Evolutionary conservation across 2,329 filamentous ascomycete species (phyloP), one percentile per base, ranked within the genome.

Genomic region (Cladophialophora psammophila): DNA sequence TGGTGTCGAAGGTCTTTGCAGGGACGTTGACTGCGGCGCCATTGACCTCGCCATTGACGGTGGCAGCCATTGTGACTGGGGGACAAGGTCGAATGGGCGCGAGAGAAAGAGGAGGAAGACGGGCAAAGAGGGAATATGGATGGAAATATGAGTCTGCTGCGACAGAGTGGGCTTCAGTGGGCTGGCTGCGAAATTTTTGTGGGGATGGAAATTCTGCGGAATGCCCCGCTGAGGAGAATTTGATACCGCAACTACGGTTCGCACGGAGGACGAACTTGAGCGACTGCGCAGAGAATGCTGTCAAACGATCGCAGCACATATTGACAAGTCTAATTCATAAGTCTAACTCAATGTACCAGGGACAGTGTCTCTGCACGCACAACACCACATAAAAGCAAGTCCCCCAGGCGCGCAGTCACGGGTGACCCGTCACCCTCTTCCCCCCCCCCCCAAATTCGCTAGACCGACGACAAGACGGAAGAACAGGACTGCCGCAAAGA

Each of bases 41-140:
- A 57, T 68, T 65, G 59, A 63, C 57, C 32, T 71, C 71, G 45
- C 69, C 71, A 61, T 73, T 72, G 65, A 64, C 63, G 38, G 71
- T 61, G 59, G 48, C 18, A 36, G 59, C 48, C 59, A 61, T 61
- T 3, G 26, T 32, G 48, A 53, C 45, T 31, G 48, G 34, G 18
- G 52, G 40, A 6, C 20, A 31, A 15, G 35, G 15, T 54, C 45
- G 45, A 50, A 50, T 50, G 45, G 18, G 45, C 45, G 26, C 45
- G 26, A 50, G 45, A 31, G 20, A 50, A 26, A 50, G 7, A 9
- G 13, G 20, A 20, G 15, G 10, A 5, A 13, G 45, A 26, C 3
- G 45, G 5, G 45, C 45, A 50, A 50, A 85, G 85, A 84, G 81
- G 77, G 20, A 86, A 86, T 73, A 79, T 83, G 72, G 85, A 85